Percentiles rank a stretch among this genome's conserved stretches.
Conservation (phyloP, 192 early-diverging fungal genomes). For the Backusella tarrabulga region DNA sequence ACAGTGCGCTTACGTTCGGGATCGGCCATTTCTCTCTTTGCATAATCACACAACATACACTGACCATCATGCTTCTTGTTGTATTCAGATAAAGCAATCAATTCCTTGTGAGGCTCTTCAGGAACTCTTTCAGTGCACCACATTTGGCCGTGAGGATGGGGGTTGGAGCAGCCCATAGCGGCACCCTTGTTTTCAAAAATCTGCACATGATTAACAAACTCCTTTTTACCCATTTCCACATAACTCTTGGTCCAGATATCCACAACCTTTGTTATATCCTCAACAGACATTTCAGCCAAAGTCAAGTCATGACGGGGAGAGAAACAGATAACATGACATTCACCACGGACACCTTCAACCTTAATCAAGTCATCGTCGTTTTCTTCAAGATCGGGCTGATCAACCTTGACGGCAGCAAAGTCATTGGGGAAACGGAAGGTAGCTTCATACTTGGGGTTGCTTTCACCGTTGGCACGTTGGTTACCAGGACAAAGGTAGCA, state of each 20-base stretch:
- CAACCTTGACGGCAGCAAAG: conserved; percentile 78
- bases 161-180: conserved; percentile 97
- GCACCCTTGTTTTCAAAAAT: conserved; percentile 98
- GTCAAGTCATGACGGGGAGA: conserved; percentile 86
- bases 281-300: conserved; percentile 75
- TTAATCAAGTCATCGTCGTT: conserved; percentile 42
- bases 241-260: conserved; percentile 71
- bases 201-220: conserved; percentile 78
- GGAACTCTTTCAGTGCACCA: conserved; percentile 90
- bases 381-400: conserved; percentile 49
- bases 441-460: conserved; percentile 75
- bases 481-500: conserved; percentile 91
- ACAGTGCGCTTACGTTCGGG: conserved; percentile 63
- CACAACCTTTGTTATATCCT: conserved; percentile 66
- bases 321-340: conserved; percentile 90
- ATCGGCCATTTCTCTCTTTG: conserved; percentile 47
- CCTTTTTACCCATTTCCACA: conserved; percentile 44
- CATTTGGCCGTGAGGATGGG: conserved; percentile 93
- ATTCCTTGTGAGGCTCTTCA: conserved; percentile 73
- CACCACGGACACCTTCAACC: conserved; percentile 63
- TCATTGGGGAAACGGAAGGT: conserved; percentile 92
- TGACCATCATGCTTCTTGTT: conserved; percentile 43
- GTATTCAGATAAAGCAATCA: conserved; percentile 66
- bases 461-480: conserved; percentile 63
- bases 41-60: conserved; percentile 87